Evolutionary conservation across 176 grass and related monocot species (phyloP).

Genomic region (Urochloa ruziziensis): DNA sequence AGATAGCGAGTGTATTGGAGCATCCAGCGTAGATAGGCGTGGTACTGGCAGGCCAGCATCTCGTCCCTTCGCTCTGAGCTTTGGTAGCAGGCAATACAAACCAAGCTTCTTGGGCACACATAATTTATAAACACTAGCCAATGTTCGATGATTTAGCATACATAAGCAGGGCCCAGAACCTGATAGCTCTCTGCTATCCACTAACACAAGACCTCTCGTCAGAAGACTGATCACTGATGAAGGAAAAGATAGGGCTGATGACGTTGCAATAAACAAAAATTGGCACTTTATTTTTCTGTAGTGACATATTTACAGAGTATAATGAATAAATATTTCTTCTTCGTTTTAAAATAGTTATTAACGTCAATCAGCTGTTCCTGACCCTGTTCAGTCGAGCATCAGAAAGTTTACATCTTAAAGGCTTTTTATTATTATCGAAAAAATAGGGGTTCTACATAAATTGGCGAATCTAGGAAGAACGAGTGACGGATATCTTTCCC

Average conservation of each 20-base stretch:
- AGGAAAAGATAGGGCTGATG: conserved; percentile 24
- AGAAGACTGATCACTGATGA: neutral
- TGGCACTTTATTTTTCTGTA: neutral
- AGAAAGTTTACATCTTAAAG: neutral
- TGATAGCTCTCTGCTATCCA: conserved; percentile 20
- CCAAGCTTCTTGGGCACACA: neutral
- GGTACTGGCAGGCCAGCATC: conserved; percentile 9
- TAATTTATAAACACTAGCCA: neutral
- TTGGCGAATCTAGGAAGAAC: conserved; percentile 9
- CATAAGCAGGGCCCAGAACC: conserved; percentile 29
- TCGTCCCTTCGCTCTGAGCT: neutral
- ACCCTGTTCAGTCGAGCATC: neutral
- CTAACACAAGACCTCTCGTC: conserved; percentile 3
- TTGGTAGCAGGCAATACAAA: conserved; percentile 9
- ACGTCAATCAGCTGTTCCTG: conserved; percentile 20
- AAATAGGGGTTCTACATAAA: neutral
- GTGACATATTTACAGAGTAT: neutral
- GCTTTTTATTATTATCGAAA: neutral
- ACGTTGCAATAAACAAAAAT: neutral
- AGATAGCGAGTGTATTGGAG: neutral
- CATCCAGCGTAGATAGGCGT: neutral
- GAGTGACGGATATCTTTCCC: conserved; percentile 19
- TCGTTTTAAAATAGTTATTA: neutral
- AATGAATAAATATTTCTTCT: neutral
- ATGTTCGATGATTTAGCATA: neutral